Percentiles rank a stretch among this genome's conserved stretches.
Conservation (phyloP, 768 basidiomycete species). For the Strobilomyces echinocephalus region DNA sequence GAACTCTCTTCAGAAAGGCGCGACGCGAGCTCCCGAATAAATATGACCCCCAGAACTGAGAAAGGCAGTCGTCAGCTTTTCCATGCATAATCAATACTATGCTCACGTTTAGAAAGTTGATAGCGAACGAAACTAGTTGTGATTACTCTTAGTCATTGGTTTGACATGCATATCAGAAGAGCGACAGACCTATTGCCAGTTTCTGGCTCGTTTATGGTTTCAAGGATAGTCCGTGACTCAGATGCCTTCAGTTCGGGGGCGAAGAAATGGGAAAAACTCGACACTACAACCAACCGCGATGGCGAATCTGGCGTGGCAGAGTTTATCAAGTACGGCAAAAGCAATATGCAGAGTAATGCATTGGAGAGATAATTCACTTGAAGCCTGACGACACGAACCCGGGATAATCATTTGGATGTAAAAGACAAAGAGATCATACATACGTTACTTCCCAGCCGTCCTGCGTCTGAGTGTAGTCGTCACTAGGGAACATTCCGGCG, state of each 20-base stretch:
- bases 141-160: background rate
- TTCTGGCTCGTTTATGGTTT: constrained; percentile 19
- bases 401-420: background rate
- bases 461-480: constrained; percentile 25
- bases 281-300: constrained; percentile 28
- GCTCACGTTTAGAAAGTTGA: constrained; percentile 25
- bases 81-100: background rate
- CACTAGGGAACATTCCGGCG: constrained; percentile 18
- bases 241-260: background rate
- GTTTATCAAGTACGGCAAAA: constrained; percentile 31
- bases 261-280: constrained; percentile 28
- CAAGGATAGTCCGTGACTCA: constrained; percentile 19
- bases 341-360: constrained; percentile 29
- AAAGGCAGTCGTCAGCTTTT: background rate
- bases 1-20: constrained; percentile 22
- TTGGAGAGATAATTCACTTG: constrained; percentile 35
- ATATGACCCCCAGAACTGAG: constrained; percentile 31
- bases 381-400: constrained; percentile 19
- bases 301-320: constrained; percentile 19
- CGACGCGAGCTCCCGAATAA: constrained; percentile 30
- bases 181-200: constrained; percentile 20
- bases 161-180: background rate
- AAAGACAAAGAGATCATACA: constrained; percentile 1
- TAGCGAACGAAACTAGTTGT: constrained; percentile 16
- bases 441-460: constrained; percentile 50